phyloP scores from a whole-genome alignment of 495 filamentous ascomycete species.

The Ramalina peruviana region DNA sequence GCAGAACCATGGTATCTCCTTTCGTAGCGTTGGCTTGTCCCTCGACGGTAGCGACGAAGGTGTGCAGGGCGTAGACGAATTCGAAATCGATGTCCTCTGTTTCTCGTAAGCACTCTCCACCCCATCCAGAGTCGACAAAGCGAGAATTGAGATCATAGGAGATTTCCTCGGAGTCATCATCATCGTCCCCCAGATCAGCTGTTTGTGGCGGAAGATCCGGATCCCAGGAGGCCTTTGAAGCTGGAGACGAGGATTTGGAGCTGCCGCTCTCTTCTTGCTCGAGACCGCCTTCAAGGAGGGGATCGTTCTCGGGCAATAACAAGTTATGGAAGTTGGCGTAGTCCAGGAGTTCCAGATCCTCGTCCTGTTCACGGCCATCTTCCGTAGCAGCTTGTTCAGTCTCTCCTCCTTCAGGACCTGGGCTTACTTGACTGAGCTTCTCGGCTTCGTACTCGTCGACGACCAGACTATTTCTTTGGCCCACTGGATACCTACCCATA shows the following conservation, averaged over 20 bases:
- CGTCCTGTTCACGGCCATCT: constrained; percentile 8
- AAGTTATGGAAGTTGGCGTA: constrained; percentile 21
- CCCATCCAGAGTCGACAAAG: constrained; percentile 55
- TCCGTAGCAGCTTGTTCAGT: background rate
- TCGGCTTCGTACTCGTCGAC: constrained; percentile 9
- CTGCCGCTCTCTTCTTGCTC: background rate
- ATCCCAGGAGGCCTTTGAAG: constrained; percentile 9
- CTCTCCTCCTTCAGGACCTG: background rate
- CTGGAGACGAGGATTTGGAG: constrained; percentile 2
- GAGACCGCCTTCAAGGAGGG: constrained; percentile 23
- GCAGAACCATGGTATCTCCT: constrained; percentile 97
- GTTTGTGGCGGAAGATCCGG: constrained; percentile 4
- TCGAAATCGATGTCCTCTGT: constrained; percentile 99
- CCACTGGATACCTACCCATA: constrained; percentile 40
- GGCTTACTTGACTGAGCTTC: background rate
- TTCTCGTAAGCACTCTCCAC: constrained; percentile 65
- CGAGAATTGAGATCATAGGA: constrained; percentile 34
- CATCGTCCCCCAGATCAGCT: constrained; percentile 19
- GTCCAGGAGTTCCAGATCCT: constrained; percentile 15
- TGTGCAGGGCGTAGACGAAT: constrained; percentile 96
- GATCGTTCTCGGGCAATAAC: constrained; percentile 28
- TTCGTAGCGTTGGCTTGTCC: constrained; percentile 97
- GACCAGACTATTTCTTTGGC: constrained; percentile 3
- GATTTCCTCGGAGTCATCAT: constrained; percentile 38
- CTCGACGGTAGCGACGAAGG: constrained; percentile 94